Conservation (phyloP, 1,284 basidiomycete genomes). For the Ceratobasidium sp. region DNA sequence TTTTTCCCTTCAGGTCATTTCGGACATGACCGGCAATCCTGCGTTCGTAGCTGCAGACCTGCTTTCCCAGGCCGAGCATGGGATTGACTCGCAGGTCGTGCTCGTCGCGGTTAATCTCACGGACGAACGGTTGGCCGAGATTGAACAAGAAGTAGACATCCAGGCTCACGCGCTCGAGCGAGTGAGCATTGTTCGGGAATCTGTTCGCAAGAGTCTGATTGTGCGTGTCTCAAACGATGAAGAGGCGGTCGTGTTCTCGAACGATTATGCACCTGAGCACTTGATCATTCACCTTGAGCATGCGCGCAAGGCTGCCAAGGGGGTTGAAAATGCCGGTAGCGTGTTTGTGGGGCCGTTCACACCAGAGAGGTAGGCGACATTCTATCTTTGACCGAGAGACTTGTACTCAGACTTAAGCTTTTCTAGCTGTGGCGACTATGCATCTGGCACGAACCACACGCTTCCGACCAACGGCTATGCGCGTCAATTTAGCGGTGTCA, state of each 20-base stretch:
- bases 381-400: not conserved
- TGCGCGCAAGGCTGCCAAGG: slow-evolving; percentile 71
- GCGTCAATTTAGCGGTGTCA: slow-evolving; percentile 97
- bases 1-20: slow-evolving; percentile 75
- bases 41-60: slow-evolving; percentile 96
- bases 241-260: slow-evolving; percentile 89
- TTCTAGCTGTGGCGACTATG: slow-evolving; percentile 94
- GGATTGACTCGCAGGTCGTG: slow-evolving; percentile 97
- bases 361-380: slow-evolving; percentile 81
- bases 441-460: slow-evolving; percentile 98
- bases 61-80: slow-evolving; percentile 97
- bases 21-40: slow-evolving; percentile 86
- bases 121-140: slow-evolving; percentile 68
- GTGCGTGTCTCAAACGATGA: slow-evolving; percentile 74
- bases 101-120: slow-evolving; percentile 83
- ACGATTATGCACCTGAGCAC: slow-evolving; percentile 98
- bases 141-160: slow-evolving; percentile 86
- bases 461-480: slow-evolving; percentile 95
- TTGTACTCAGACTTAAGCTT: not conserved
- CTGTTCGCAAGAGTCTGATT: slow-evolving; percentile 92
- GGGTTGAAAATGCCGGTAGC: slow-evolving; percentile 91
- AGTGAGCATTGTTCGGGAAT: slow-evolving; percentile 90
- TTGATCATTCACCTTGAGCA: slow-evolving; percentile 88
- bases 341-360: slow-evolving; percentile 96
- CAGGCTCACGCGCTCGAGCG: slow-evolving; percentile 90